Evolutionary conservation across 2,329 filamentous ascomycete species (phyloP), one percentile per base, ranked within the genome.

Genomic region (Aspergillus spinulosporus): DNA sequence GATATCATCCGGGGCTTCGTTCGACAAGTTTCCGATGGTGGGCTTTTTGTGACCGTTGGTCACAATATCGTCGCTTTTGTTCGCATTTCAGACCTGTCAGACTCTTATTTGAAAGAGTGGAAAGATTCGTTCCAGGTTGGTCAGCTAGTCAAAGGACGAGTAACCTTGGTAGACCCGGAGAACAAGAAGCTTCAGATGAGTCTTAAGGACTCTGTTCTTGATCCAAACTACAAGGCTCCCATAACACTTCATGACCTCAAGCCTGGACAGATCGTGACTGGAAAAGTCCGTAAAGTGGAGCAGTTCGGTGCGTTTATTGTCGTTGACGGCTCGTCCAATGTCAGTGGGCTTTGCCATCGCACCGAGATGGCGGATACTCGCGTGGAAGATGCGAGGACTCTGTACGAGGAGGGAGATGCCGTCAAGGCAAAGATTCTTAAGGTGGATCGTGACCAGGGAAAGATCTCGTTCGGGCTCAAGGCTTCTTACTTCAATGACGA

Each of bases 241-340:
- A 72, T 88, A n/a, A 87, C 83, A 0, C 88, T 93, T 60, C 80
- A 82, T n/a, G 90, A 96, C 64, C 79, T 97, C 55, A 85, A 88
- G 68, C 78, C 83, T 59, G 92, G 92, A 4, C 89, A 96, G 72
- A 78, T 92, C 32, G 83, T 99, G 34, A 96, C 90, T 9, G 94
- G 92, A 48, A 96, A 90, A 69, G 85, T 99, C 54, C 88, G 92
- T 66, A 96, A 95, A 74, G 92, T 97, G 2, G 90, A 96, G 68
- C 89, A 96, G 32, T 99, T 92, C 71, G 94, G 94, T 62, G 93
- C 93, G 4, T 99, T 99, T 72, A 89, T 99, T 64, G 84, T 95
- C 43, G 80, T 99, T 15, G 91, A 97, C 72, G 86, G 88, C 58
- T 95, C 92, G 4, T 82, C 84, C 54, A 96, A 96, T 64, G 85